Percentiles rank a stretch among this genome's conserved stretches.
Conservation (phyloP, 495 filamentous ascomycete genomes). For the Neurospora sublineolata region DNA sequence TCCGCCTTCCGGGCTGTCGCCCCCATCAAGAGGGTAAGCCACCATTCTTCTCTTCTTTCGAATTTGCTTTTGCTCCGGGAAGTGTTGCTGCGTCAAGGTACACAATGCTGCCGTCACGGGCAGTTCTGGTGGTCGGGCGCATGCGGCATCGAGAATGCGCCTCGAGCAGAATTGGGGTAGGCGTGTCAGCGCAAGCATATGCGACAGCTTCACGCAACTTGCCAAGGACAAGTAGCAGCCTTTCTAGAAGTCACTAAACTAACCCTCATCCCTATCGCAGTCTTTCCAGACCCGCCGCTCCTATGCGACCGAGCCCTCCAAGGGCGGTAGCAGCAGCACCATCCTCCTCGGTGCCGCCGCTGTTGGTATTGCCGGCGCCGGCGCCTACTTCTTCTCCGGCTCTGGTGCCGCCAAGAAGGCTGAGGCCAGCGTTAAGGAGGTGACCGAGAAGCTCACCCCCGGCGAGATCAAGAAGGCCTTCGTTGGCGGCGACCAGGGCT, state of each 20-base stretch:
- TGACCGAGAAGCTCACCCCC: slow-evolving; percentile 10
- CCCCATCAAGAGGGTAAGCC: slow-evolving; percentile 21
- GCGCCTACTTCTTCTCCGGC: slow-evolving; percentile 40
- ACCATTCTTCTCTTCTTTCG: neutral
- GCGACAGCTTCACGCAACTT: neutral
- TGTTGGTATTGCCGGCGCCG: slow-evolving; percentile 33
- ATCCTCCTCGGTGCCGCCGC: slow-evolving; percentile 31
- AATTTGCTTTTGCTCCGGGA: neutral
- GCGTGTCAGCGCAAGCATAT: neutral
- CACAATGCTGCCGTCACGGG: neutral
- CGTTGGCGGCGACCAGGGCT: slow-evolving; percentile 78
- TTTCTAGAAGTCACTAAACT: neutral
- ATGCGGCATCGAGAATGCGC: neutral
- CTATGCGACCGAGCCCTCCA: slow-evolving; percentile 41
- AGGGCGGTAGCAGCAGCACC: slow-evolving; percentile 25
- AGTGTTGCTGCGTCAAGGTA: neutral
- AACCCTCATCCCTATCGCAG: neutral
- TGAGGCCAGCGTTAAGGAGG: slow-evolving; percentile 38
- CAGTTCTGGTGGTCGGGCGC: neutral
- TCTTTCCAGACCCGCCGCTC: slow-evolving; percentile 23
- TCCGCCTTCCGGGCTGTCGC: slow-evolving; percentile 20
- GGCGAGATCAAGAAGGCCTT: slow-evolving; percentile 47
- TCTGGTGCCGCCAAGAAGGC: slow-evolving; percentile 38
- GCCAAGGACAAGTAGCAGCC: neutral
- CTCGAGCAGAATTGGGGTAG: neutral